phyloP scores from a whole-genome alignment of 306 rosid species.

The Comarum palustre region DNA sequence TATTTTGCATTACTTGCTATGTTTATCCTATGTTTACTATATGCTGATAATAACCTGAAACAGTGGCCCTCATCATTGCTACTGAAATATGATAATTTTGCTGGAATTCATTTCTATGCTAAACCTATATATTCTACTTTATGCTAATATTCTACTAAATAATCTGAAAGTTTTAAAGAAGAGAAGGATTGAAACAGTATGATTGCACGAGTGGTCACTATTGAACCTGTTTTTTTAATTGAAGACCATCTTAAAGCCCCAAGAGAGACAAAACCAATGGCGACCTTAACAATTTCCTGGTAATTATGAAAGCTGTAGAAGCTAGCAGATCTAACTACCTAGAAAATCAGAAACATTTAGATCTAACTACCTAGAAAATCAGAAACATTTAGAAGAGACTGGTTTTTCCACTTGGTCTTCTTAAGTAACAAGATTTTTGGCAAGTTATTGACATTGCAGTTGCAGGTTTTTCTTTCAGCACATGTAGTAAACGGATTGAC shows the following conservation, averaged over 20 bases:
- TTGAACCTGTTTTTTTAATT: not conserved
- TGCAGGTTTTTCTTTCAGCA: not conserved
- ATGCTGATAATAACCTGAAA: not conserved
- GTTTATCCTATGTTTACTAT: not conserved
- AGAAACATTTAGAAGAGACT: not conserved
- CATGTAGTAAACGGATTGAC: not conserved
- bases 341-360: not conserved
- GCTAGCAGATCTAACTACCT: not conserved
- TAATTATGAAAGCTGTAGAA: not conserved
- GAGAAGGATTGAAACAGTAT: not conserved
- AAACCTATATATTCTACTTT: not conserved
- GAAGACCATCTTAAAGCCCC: not conserved
- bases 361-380: not conserved
- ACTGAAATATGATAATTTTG: not conserved
- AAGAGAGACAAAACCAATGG: not conserved
- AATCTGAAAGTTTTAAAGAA: not conserved
- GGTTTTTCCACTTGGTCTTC: not conserved
- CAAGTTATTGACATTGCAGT: not conserved
- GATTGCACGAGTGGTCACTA: not conserved
- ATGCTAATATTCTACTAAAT: not conserved
- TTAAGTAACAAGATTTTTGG: not conserved
- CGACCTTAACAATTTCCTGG: not conserved
- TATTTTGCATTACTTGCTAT: too few species aligned
- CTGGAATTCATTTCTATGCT: not conserved
- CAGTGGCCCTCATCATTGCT: not conserved